Conservation (phyloP, 345 rosid species). For the Bruguiera gymnorhiza region DNA sequence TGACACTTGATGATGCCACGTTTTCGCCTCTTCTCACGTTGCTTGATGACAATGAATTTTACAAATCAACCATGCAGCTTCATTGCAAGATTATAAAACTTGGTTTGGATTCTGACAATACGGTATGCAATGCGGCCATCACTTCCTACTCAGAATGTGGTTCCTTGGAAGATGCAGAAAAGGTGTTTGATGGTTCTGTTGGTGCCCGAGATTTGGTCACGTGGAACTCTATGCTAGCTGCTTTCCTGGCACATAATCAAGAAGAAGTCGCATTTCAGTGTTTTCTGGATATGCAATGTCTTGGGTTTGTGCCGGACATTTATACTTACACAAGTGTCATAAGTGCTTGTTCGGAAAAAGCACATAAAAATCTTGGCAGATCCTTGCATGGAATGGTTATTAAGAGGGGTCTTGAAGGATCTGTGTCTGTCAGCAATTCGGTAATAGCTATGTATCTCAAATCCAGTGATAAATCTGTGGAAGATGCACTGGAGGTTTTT, state of each 20-base stretch:
- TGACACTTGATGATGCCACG: slow-evolving; percentile 58
- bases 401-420: slow-evolving; percentile 59
- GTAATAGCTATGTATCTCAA: slow-evolving; percentile 62
- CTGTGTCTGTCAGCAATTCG: slow-evolving; percentile 55
- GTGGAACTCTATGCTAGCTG: slow-evolving; percentile 73
- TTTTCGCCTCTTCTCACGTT: slow-evolving; percentile 74
- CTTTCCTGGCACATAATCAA: slow-evolving; percentile 47
- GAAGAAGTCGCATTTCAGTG: slow-evolving; percentile 47
- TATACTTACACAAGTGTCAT: slow-evolving; percentile 65
- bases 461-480: slow-evolving; percentile 42
- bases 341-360: slow-evolving; percentile 50
- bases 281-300: slow-evolving; percentile 47
- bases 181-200: slow-evolving; percentile 50
- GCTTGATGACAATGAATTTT: slow-evolving; percentile 46
- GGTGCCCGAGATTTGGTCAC: slow-evolving; percentile 51
- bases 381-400: slow-evolving; percentile 58
- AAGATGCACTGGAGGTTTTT: slow-evolving; percentile 48
- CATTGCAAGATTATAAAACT: slow-evolving; percentile 57
- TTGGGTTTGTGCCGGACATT: slow-evolving; percentile 47
- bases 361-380: slow-evolving; percentile 36
- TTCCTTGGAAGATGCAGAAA: slow-evolving; percentile 46
- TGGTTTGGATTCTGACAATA: slow-evolving; percentile 43
- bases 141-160: slow-evolving; percentile 65
- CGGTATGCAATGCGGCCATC: slow-evolving; percentile 59
- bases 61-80: slow-evolving; percentile 35